Percentiles rank a stretch among this genome's conserved stretches.
phyloP scores from a whole-genome alignment of 306 rosid species.

The Vicia villosa region DNA sequence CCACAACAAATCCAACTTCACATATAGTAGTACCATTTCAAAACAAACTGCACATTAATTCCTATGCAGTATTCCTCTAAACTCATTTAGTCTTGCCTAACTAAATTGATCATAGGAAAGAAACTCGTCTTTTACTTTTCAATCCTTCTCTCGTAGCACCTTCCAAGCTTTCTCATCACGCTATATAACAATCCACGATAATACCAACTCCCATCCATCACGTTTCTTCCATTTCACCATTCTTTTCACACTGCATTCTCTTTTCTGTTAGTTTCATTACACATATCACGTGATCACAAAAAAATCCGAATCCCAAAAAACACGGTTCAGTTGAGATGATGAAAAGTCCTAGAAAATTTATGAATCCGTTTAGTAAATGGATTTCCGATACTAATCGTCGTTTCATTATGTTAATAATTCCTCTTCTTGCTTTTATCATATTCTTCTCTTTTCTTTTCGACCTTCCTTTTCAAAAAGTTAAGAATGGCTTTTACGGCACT shows the following conservation, averaged over 20 bases:
- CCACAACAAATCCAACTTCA: no score
- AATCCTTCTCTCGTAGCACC: no score
- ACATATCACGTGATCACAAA: no score
- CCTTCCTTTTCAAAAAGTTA: slow-evolving; percentile 31
- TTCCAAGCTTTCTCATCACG: background rate
- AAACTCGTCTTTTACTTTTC: no score
- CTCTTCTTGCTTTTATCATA: slow-evolving; percentile 51
- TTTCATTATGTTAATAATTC: slow-evolving; percentile 44
- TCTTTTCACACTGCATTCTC: no score
- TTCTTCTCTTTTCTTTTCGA: slow-evolving; percentile 45
- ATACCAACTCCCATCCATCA: background rate
- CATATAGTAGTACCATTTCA: no score
- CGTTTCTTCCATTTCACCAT: background rate
- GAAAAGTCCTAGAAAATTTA: slow-evolving; percentile 33
- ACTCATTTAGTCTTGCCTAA: no score
- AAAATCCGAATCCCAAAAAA: background rate
- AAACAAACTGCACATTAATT: no score
- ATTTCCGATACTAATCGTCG: slow-evolving; percentile 58
- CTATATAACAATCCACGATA: background rate
- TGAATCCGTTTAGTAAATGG: slow-evolving; percentile 38
- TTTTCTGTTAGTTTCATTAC: background rate
- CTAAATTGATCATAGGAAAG: no score
- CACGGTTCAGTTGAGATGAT: slow-evolving; percentile 22
- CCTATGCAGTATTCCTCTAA: no score
- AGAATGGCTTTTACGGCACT: background rate